Percentiles rank a stretch among this genome's conserved stretches.
Conservation (phyloP, 2,329 filamentous ascomycete species). For the Dactylellina haptotyla region DNA sequence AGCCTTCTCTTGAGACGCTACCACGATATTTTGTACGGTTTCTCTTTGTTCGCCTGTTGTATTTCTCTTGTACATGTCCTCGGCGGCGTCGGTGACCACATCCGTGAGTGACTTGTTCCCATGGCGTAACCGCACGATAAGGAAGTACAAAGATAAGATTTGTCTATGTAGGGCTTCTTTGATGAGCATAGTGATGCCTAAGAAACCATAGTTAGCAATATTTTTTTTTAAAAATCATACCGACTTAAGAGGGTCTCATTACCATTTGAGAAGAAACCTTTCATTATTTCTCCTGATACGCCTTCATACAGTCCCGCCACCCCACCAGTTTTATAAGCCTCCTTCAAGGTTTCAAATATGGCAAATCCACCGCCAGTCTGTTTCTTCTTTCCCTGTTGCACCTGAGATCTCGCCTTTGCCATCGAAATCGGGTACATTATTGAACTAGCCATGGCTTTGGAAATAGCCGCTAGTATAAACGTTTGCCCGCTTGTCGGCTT, state of each 20-base stretch:
- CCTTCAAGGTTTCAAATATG: slow-evolving; percentile 54
- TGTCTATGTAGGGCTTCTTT: slow-evolving; percentile 80
- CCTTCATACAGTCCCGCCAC: slow-evolving; percentile 77
- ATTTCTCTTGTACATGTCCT: not conserved
- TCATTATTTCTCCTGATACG: slow-evolving; percentile 78
- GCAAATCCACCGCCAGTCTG: slow-evolving; percentile 43
- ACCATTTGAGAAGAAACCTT: slow-evolving; percentile 86
- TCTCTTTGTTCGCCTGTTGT: not conserved
- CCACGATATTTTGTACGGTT: not conserved
- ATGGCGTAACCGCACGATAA: slow-evolving; percentile 64
- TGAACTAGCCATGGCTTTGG: slow-evolving; percentile 79
- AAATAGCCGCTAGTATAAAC: slow-evolving; percentile 77
- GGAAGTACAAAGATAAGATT: slow-evolving; percentile 77
- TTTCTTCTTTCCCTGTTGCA: slow-evolving; percentile 63
- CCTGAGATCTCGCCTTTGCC: slow-evolving; percentile 81
- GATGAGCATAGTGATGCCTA: slow-evolving; percentile 78
- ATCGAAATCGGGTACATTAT: slow-evolving; percentile 87
- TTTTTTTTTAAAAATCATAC: no score
- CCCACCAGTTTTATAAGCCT: slow-evolving; percentile 72
- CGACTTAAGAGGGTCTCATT: no score
- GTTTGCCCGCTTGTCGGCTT: slow-evolving; percentile 64
- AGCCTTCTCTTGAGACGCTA: not conserved
- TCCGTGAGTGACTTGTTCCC: not conserved
- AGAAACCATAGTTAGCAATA: slow-evolving; percentile 32
- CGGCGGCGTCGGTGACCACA: not conserved